Base-by-base conservation (phyloP, 768 basidiomycete genomes). In the Amylocystis lapponica region DNA sequence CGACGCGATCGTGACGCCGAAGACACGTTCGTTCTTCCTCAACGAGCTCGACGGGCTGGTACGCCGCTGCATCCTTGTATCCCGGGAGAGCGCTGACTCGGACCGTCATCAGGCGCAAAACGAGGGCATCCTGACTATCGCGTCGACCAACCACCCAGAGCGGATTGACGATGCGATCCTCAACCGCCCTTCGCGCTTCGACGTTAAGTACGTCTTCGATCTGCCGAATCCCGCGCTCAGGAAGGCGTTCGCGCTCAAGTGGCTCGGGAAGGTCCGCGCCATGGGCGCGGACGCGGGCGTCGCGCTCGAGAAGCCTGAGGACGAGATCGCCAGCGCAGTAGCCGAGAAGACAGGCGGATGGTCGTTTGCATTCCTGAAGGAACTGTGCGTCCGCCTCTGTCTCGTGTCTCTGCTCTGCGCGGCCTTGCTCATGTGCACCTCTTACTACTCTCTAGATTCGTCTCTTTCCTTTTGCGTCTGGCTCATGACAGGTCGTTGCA, bases 311-410 rank as follows among this genome's bases (percentile, higher is more conserved):
- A 26, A 46, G 40, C 30, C 23, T 1, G 36, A 51, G 17, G 56
- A 64, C 26, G 34, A 46, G 3, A 49, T 69, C n/a, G 47, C 65
- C 5, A 56, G 62, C 14, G 50, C 55, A 16, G 50, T 71, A n/a
- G 66, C 67, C 3, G 56, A 61, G n/a, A 53, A 52, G 47, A 70
- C 70, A 5, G 59, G 65, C 14, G 57, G 58, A 16, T 71, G 70
- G 57, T 64, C 62, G 13, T 72, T 71, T 47, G 71, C 71, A 1
- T 71, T 70, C 48, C 47, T 72, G 49, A 72, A 72, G 45, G 71
- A 72, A 51, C 39, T 56, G 55, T 56, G 25, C 6, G 55, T 63
- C 62, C 7, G 62, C 62, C 59, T 60, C 42, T 41, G 57, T 61
- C 16, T 20, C 16, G 20, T 21, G 1, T 16, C 9, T 25, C 35